These are phyloP conservation scores for Rugosomyces carneus DNA, from an alignment of 1,284 basidiomycete species.

Conservation along the genomic window DNA sequence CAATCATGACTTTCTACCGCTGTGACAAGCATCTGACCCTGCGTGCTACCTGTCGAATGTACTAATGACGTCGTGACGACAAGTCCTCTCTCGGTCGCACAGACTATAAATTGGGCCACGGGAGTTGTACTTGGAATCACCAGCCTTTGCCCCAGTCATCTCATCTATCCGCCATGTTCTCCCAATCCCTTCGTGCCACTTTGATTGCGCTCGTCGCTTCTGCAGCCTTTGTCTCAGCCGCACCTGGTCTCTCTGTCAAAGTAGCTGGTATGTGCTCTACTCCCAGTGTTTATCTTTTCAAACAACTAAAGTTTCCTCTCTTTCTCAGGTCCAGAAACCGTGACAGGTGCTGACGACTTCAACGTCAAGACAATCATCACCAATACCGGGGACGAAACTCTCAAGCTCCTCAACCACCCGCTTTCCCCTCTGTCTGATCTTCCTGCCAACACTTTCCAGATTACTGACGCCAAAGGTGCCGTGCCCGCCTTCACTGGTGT, in stretches of 20 bases:
- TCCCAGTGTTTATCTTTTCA: not conserved
- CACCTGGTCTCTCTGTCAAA: constrained; percentile 27
- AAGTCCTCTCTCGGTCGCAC: too few relatives aligned
- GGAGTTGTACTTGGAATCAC: too few relatives aligned
- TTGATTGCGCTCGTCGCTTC: constrained; percentile 25
- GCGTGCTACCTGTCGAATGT: too few relatives aligned
- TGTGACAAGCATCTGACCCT: too few relatives aligned
- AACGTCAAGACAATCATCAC: constrained; percentile 35
- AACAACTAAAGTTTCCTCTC: not conserved
- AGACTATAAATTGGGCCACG: not conserved
- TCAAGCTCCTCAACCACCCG: constrained; percentile 43
- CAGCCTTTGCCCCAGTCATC: not conserved
- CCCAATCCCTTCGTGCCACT: constrained; percentile 23
- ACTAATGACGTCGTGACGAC: not conserved
- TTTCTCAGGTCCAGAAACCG: constrained; percentile 28
- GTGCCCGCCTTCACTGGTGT: constrained; percentile 35
- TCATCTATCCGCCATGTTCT: constrained; percentile 23
- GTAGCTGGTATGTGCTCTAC: constrained; percentile 17
- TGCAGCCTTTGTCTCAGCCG: constrained; percentile 26
- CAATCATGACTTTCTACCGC: too few relatives aligned
- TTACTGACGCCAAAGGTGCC: constrained; percentile 30
- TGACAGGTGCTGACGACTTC: constrained; percentile 34
- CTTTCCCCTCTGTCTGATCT: constrained; percentile 33
- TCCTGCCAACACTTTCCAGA: constrained; percentile 38
- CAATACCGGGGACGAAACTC: constrained; percentile 42